Conservation (phyloP, 768 basidiomycete genomes). For the Crassisporium funariophilum region DNA sequence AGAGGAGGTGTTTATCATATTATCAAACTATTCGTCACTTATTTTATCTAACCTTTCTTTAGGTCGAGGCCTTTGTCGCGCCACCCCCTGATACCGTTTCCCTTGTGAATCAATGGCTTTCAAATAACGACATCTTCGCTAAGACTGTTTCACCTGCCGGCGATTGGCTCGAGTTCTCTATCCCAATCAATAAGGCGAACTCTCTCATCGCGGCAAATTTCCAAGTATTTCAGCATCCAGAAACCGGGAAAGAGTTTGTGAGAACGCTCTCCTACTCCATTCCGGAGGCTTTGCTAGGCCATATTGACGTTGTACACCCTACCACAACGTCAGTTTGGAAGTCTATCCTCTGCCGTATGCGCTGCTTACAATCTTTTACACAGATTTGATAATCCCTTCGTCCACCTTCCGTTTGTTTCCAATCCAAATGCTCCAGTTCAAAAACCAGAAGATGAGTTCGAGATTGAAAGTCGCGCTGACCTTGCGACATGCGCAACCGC, state of each 20-base stretch:
- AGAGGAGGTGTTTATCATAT: constrained; percentile 28
- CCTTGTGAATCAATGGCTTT: constrained; percentile 37
- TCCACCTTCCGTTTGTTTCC: constrained; percentile 17
- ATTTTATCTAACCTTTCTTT: not conserved
- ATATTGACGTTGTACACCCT: constrained; percentile 42
- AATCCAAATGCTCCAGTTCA: constrained; percentile 14
- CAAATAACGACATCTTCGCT: constrained; percentile 34
- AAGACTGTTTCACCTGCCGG: constrained; percentile 37
- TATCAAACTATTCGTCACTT: not conserved
- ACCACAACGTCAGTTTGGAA: constrained; percentile 32
- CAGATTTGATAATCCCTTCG: constrained; percentile 18
- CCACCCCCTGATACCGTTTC: constrained; percentile 37
- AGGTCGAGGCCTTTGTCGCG: constrained; percentile 26
- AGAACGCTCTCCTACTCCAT: constrained; percentile 32
- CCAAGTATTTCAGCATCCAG: constrained; percentile 42
- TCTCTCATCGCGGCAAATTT: constrained; percentile 42
- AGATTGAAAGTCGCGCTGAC: constrained; percentile 15
- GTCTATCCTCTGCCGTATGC: too few relatives aligned
- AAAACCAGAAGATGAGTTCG: constrained; percentile 1
- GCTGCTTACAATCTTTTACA: not conserved
- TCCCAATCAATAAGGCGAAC: constrained; percentile 42
- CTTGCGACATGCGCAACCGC: constrained; percentile 27
- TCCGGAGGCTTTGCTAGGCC: constrained; percentile 36
- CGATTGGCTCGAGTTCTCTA: constrained; percentile 42
- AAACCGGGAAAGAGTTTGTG: constrained; percentile 37